Evolutionary conservation across 2,329 filamentous ascomycete genomes (phyloP), one percentile per base, ranked within the genome.

Genomic region (Sclerotiophoma versabilis): DNA sequence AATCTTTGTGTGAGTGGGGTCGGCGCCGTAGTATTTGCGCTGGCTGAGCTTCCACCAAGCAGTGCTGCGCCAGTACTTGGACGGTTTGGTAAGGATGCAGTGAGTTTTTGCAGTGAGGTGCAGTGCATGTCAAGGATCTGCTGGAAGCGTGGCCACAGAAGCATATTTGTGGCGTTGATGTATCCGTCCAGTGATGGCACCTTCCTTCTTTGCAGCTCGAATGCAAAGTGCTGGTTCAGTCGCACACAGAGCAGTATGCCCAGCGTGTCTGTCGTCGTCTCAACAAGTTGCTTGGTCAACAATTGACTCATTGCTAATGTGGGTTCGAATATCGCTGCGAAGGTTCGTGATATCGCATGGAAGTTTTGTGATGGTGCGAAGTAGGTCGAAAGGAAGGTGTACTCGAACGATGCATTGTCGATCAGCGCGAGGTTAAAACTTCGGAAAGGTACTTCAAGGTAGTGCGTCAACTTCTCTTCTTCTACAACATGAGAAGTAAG

Each of bases 1-100:
- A 98, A 98, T n/a, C 92, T 87, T 74, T 99, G 95, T 0, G 95
- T 97, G 15, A 96, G 83, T 45, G 93, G 87, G 66, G 98, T 95
- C 0, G 95, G 95, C 1, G 95, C 95, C 0, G 90, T 89, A 1
- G 88, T 91, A 49, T 82, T 63, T 82, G 81, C 68, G 71, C 80
- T 68, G 3, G 82, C 78, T 4, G 68, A 65, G 25, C 51, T 54
- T 69, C 81, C 68, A 17, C 67, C 62, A n/a, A 75, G 65, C 9
- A 75, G 61, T n/a, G 68, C 59, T 10, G 74, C 65, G 6, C 70
- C 66, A 1, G 72, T 70, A 3, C 68, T 66, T 3, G 75, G 67
- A 3, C 73, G 69, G 36, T 62, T 68, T 3, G 75, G 72, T 1
- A 82, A 65, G 0, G 77, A 75, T 2, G 74, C 74, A 2, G 82